Base-by-base conservation (phyloP, 164 flowering plant genomes). In the Vitis riparia region DNA sequence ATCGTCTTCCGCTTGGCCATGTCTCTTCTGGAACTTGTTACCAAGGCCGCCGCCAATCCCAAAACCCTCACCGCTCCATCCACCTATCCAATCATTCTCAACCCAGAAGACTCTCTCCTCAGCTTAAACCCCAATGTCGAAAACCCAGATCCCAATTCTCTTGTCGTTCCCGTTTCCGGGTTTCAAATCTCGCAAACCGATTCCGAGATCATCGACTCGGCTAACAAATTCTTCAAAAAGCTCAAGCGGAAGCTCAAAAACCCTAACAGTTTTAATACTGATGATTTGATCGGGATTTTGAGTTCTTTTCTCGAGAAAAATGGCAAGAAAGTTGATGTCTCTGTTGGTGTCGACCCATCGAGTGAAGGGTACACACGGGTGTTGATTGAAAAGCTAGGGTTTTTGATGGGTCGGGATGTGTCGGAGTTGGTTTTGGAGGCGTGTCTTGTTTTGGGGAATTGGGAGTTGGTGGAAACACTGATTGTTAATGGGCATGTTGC, bases 21-120 rank as follows among this genome's bases (percentile, higher is more conserved):
- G 98, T 77, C 97, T 66, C 69, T 91, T 72, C 91, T 92, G 7
- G 93, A 91, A 55, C 44, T 79, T 49, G 85, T 94, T 60, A 78
- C 82, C 1, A 78, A 82, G 71, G 90, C 94, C 32, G 58, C 85
- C 13, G 73, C 78, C 16, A 72, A 72, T 30, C 50, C 49, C 2
- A 59, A 75, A n/a, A 51, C 73, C 8, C 66, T 27, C 53, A 3
- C 68, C 12, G 11, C 55, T 8, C 73, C 76, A 8, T 63, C 73
- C 8, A 73, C 80, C 0, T 80, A 78, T 70, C 92, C 97, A 0
- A 75, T 87, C 47, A 69, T 80, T 55, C 81, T 92, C 17, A 83
- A 85, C 75, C 62, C 90, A 8, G 84, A 85, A 59, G 72, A 73
- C 0, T 70, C 79, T 68, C 70, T 89, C 29, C 63, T 61, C 59